Percentiles rank a stretch among this genome's conserved stretches.
Evolutionary conservation across 306 rosid genomes (phyloP).

Genomic region (Lupinus albus): DNA sequence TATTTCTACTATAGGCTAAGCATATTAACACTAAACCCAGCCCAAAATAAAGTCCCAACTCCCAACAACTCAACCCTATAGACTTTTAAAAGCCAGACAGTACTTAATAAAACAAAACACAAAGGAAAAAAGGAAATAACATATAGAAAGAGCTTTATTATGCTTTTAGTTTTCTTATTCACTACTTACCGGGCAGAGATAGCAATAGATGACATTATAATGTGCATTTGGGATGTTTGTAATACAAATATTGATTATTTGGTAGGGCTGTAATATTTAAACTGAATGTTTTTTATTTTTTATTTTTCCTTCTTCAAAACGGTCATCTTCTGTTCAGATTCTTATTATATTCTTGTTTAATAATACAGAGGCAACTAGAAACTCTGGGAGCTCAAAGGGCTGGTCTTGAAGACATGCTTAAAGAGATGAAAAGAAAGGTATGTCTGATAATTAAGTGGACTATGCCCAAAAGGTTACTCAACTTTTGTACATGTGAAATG

Average conservation of each 20-base stretch:
- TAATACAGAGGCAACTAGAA: slow-evolving; percentile 92
- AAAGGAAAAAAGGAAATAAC: not conserved
- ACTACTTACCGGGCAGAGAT: slow-evolving; percentile 7
- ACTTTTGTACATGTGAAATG: not conserved
- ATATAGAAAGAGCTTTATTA: not conserved
- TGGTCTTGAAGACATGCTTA: slow-evolving; percentile 99
- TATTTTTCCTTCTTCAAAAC: not conserved
- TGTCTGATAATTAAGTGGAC: not conserved
- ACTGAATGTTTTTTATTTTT: slow-evolving; percentile 23
- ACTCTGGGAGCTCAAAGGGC: slow-evolving; percentile 98
- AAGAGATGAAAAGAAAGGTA: slow-evolving; percentile 99
- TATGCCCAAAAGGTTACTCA: not conserved
- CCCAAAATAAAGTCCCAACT: not conserved
- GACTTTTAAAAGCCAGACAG: too few relatives aligned
- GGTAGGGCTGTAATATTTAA: slow-evolving; percentile 7
- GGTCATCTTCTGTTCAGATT: slow-evolving; percentile 26
- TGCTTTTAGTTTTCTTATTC: slow-evolving; percentile 1
- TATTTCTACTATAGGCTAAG: not conserved
- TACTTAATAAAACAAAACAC: not conserved
- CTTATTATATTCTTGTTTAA: slow-evolving; percentile 40
- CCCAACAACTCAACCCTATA: too few relatives aligned
- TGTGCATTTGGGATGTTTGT: slow-evolving; percentile 1
- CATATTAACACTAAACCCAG: not conserved
- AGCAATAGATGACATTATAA: slow-evolving; percentile 1
- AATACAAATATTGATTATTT: slow-evolving; percentile 24